These are phyloP conservation scores for Acanthamoeba triangularis DNA, from an alignment of 208 protist genomes.

Conservation along the genomic window DNA sequence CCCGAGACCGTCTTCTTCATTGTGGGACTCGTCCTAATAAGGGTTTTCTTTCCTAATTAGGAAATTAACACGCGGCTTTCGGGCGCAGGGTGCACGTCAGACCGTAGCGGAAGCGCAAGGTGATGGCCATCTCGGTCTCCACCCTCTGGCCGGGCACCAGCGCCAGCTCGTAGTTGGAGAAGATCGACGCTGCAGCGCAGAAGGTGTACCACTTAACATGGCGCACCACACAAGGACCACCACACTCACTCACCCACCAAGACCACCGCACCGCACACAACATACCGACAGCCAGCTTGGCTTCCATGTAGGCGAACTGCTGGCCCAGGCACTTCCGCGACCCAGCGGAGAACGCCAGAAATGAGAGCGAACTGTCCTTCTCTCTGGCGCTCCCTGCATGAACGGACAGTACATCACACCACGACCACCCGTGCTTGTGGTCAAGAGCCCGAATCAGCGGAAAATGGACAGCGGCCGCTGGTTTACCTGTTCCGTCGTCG, in stretches of 20 bases:
- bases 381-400: neutral
- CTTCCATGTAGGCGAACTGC: constrained; percentile 71
- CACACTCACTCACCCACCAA: no score
- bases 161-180: neutral
- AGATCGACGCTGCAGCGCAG: constrained; percentile 23
- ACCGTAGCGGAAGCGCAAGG: constrained; percentile 14
- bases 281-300: constrained; percentile 50
- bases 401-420: neutral
- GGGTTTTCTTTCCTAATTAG: no score
- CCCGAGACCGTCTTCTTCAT: no score
- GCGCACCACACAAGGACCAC: no score
- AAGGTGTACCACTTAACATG: no score
- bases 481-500: neutral
- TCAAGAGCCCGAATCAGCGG: neutral
- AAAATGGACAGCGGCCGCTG: neutral
- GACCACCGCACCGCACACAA: no score
- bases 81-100: neutral
- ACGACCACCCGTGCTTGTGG: no score
- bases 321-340: constrained; percentile 26
- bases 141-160: neutral
- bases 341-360: constrained; percentile 24
- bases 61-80: neutral
- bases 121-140: constrained; percentile 71
- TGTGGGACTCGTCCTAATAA: no score
- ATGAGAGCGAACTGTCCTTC: neutral